phyloP scores from a whole-genome alignment of 495 filamentous ascomycete species.

The Trichoderma parareesei region DNA sequence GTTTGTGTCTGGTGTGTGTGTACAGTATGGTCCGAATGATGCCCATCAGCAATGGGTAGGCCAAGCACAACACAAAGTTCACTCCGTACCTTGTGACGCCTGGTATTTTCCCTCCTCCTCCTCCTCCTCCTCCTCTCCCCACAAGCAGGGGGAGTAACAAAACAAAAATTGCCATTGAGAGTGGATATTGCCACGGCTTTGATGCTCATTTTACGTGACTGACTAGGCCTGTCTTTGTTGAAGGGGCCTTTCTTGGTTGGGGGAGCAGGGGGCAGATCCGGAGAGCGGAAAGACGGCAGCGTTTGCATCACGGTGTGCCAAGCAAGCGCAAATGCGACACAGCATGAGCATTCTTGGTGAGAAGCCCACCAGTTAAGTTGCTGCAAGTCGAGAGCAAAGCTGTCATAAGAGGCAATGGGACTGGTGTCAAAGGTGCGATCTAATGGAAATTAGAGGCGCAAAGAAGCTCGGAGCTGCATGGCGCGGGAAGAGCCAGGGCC shows the following conservation, averaged over 20 bases:
- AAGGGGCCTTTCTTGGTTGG: too few species aligned
- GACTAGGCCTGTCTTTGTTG: too few species aligned
- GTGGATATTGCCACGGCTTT: neutral
- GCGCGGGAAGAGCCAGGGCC: neutral
- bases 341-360: neutral
- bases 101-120: neutral
- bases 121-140: neutral
- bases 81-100: neutral
- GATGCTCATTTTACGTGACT: neutral
- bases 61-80: neutral
- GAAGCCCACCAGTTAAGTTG: neutral
- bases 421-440: too few species aligned
- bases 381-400: neutral
- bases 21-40: neutral
- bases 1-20: too few species aligned
- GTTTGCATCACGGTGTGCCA: neutral
- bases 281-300: neutral
- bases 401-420: neutral
- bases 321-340: neutral
- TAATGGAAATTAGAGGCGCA: too few species aligned
- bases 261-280: neutral
- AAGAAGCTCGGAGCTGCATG: neutral
- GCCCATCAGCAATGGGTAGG: neutral
- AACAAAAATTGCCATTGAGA: neutral
- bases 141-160: neutral